phyloP scores from a whole-genome alignment of 805 yeast species.

The Vanderwaltozyma verrucispora region DNA sequence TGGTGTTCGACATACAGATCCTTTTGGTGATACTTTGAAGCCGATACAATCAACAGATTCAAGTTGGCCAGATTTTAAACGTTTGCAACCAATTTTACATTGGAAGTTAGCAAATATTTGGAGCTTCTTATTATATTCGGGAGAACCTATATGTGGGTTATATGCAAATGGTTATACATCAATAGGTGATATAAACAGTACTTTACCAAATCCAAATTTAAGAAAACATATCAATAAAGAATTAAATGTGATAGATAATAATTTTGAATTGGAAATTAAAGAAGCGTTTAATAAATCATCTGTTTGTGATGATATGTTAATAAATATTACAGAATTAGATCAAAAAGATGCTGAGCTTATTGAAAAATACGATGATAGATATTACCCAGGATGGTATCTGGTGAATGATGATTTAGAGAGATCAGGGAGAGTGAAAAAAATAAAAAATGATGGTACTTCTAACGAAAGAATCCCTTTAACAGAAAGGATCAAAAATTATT shows the following conservation, averaged over 20 bases:
- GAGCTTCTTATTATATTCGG: conserved; percentile 57
- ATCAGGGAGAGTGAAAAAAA: conserved; percentile 21
- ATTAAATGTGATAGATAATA: background rate
- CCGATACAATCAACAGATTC: conserved; percentile 71
- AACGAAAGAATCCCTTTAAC: too few species aligned
- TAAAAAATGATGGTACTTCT: too few species aligned
- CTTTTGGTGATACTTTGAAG: conserved; percentile 53
- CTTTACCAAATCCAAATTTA: conserved; percentile 62
- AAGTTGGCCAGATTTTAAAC: conserved; percentile 80
- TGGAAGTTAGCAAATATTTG: conserved; percentile 84
- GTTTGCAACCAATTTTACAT: conserved; percentile 82
- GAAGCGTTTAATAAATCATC: conserved; percentile 10
- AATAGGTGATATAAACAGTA: conserved; percentile 67
- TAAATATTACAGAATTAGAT: conserved; percentile 8
- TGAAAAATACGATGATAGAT: background rate
- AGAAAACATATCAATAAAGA: conserved; percentile 13
- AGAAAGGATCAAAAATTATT: too few species aligned
- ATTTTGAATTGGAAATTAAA: conserved; percentile 2
- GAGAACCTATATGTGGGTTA: conserved; percentile 57
- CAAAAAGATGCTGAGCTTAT: conserved; percentile 6
- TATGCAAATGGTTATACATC: conserved; percentile 88
- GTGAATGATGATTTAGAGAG: conserved; percentile 24
- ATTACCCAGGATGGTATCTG: conserved; percentile 28
- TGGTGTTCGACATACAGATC: conserved; percentile 85
- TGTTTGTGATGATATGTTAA: background rate